Base-by-base conservation (phyloP, 1,139 yeast species). In the Yamadazyma taylorii region DNA sequence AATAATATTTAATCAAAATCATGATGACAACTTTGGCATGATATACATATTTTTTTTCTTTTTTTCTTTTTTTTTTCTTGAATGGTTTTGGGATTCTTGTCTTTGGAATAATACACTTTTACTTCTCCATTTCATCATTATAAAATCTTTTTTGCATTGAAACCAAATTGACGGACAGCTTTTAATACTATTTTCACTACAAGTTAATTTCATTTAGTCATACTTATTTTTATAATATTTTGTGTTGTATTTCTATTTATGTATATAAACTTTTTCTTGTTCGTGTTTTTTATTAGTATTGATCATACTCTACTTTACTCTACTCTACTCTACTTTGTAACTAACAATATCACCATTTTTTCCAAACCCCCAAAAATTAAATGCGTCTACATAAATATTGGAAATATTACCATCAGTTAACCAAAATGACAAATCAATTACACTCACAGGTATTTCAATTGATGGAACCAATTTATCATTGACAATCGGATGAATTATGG, bases 331-430 rank as follows among this genome's bases (percentile, higher is more conserved):
- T n/a, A 58, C 50, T 32, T 35, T 35, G 37, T 57, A 60, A 34
- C 66, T 65, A 33, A 77, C 64, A 10, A 76, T 54, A 53, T 78
- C 84, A 2, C 84, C 84, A 31, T 69, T 71, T 34, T 69, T 66
- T 2, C 73, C 69, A 54, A 71, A 73, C 17, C 75, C 68, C 82
- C 81, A 78, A 34, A 78, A 63, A 37, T 58, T 60, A 15, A 45
- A 42, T 2, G 59, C 50, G 33, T 67, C 74, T 29, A 74, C 53
- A 41, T 61, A 60, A 24, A 75, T 54, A 3, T 75, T 73, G 35
- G 69, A 66, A 26, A 77, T 55, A 40, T 77, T 65, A 2, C 81
- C 79, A 45, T 65, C 66, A 12, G 50, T 50, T 5, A 60, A 50
- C 47, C 63, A 59, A 25, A 47, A 43, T 1, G 70, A 58, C 32